Conservation (phyloP, 2,329 filamentous ascomycete genomes). For the Exophiala alcalophila region DNA sequence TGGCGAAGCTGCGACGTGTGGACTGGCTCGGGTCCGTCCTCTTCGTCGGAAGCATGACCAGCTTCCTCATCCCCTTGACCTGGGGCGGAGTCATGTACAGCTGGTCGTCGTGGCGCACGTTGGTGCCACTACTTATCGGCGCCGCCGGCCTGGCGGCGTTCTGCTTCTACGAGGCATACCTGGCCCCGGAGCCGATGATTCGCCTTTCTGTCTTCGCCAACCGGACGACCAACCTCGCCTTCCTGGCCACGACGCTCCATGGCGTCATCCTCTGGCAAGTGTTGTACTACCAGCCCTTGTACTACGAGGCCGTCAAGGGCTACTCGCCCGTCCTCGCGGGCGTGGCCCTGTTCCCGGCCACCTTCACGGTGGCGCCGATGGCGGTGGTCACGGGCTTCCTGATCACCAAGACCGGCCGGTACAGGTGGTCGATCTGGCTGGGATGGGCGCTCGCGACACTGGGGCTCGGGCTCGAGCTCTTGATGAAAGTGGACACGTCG, state of each 20-base stretch:
- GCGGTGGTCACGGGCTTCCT: constrained; percentile 55
- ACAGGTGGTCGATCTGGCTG: constrained; percentile 58
- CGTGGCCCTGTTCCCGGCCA: constrained; percentile 58
- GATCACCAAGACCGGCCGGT: constrained; percentile 56
- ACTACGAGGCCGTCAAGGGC: constrained; percentile 48
- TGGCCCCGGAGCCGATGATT: constrained; percentile 52
- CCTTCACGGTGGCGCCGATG: constrained; percentile 62
- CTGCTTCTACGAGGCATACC: constrained; percentile 53
- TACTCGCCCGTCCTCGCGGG: constrained; percentile 55
- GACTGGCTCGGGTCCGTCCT: constrained; percentile 63
- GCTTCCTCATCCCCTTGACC: constrained; percentile 60
- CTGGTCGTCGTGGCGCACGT: constrained; percentile 61
- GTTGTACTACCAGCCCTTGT: constrained; percentile 54
- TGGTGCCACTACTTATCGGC: constrained; percentile 61
- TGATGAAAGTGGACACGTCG: constrained; percentile 26
- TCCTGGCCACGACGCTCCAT: constrained; percentile 55
- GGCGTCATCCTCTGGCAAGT: constrained; percentile 50
- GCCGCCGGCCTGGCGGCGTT: constrained; percentile 51
- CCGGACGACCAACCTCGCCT: constrained; percentile 49
- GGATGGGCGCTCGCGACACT: constrained; percentile 62
- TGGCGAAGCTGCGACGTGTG: constrained; percentile 52
- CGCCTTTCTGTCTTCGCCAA: constrained; percentile 46
- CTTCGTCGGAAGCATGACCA: constrained; percentile 59
- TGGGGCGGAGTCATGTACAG: constrained; percentile 65
- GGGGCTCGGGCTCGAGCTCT: constrained; percentile 54